Base-by-base conservation (phyloP, 768 basidiomycete species). In the Xerocomus brunneocitrinus region DNA sequence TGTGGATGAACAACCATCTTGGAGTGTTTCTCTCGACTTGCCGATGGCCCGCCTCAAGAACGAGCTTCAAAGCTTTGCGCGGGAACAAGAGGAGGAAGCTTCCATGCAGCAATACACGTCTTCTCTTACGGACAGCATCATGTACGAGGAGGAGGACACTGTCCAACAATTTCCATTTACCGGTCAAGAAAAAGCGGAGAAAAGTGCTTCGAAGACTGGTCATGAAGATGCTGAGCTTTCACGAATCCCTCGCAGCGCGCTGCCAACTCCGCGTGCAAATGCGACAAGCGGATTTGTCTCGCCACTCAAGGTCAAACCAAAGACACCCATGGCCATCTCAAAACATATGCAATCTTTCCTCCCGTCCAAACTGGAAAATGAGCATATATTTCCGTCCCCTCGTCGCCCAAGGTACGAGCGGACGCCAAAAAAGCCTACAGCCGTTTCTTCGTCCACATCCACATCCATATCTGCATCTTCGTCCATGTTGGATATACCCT, bases 1-100 rank as follows among this genome's bases (percentile, higher is more conserved):
- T 22, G 57, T 66, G 5, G 76, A 76, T 13, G 76, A 79, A 30
- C 78, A 77, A 10, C 76, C 83, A 2, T 85, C 85, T 13, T 92
- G 88, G 88, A 78, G 79, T 19, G 74, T 78, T 7, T 85, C 87
- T 4, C 64, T 91, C 54, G 87, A 91, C 64, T 85, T 84, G 0
- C 89, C 91, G 7, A 76, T 91, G 39, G 77, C 83, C 27, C 79
- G 82, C 22, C 75, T 89, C 50, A 82, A 82, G 58, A 75, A 81
- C 38, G 82, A 86, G 43, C 71, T 89, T 1, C 79, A 78, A 52
- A 76, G 76, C 9, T 77, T 88, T 39, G 71, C 79, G 7, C 55
- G 55, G 12, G 68, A 59, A 32, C 68, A 67, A 30, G 76, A 79
- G 19, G 67, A 58, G 13, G 69, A 65, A 22, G 75, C 76, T 6